Evolutionary conservation across 2,329 filamentous ascomycete genomes (phyloP), one percentile per base, ranked within the genome.

Genomic region (Keithomyces neogunnii): DNA sequence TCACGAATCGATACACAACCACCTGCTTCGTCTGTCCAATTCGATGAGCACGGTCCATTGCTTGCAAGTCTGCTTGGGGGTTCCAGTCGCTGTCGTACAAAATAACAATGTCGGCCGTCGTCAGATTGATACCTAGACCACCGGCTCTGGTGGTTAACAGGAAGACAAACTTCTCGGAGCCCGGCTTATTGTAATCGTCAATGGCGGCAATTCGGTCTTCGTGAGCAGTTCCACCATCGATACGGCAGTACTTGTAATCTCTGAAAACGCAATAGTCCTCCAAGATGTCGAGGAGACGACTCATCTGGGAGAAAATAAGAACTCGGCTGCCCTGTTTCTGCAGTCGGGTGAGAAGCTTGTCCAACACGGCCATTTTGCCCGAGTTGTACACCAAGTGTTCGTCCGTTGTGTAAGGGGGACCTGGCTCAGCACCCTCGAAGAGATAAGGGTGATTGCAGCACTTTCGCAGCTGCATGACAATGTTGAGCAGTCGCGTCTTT

Each of bases 301-400:
- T 96, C 93, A 99, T 99, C 65, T 99, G 93, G 1, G 93, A 99
- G 73, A 99, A 99, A 60, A 99, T 97, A 51, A 99, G 80, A n/a
- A 99, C 90, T 57, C 93, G 82, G 64, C 91, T 97, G 42, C 90
- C 93, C 65, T 96, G 86, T 45, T 80, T 81, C 68, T 91, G 79
- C 73, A 99, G 82, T 45, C 91, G 83, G 62, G 80, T 84, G 47
- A 99, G 76, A 9, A 99, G 81, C 71, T 89, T 95, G 73, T 99
- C 93, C 19, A 99, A 79, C 65, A 99, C 90, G 33, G 90, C 82
- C 93, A 99, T 99, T 73, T 99, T 99, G 28, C 91, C 93, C 1
- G 93, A 84, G 61, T 97, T 99, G 72, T 83, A 87, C 42, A 99
- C 75, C 49, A 99, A 76, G 71, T 99, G 95, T 70, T 97, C 92